Evolutionary conservation across 2,329 filamentous ascomycete species (phyloP).

Genomic region (Diaporthe nobilis): DNA sequence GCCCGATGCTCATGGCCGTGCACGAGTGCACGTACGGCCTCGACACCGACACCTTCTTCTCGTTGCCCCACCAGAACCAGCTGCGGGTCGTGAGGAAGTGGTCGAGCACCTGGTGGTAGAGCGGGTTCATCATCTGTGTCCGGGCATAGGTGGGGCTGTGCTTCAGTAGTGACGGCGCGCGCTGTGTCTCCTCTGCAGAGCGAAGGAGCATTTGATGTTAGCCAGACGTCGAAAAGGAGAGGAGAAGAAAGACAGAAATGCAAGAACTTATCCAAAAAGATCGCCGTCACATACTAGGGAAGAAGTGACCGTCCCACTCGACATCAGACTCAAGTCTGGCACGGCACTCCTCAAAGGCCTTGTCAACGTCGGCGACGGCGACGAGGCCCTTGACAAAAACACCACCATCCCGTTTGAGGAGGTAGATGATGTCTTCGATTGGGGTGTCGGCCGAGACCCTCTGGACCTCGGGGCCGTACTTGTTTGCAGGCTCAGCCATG

Average conservation of each 20-base stretch:
- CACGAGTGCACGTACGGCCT: slow-evolving; percentile 20
- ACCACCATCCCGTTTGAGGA: slow-evolving; percentile 13
- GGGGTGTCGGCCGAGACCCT: background rate
- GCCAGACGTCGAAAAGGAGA: too few relatives aligned
- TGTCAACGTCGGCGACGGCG: slow-evolving; percentile 8
- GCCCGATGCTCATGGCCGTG: slow-evolving; percentile 11
- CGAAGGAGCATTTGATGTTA: background rate
- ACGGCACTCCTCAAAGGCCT: slow-evolving; percentile 22
- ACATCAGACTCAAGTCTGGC: slow-evolving; percentile 18
- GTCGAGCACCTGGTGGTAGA: background rate
- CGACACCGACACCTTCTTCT: slow-evolving; percentile 16
- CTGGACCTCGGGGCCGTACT: slow-evolving; percentile 12
- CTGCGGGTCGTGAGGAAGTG: slow-evolving; percentile 25
- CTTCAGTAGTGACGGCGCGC: slow-evolving; percentile 10
- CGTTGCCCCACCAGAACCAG: slow-evolving; percentile 22
- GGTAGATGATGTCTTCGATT: slow-evolving; percentile 1
- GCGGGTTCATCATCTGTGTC: slow-evolving; percentile 22
- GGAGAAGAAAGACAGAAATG: background rate
- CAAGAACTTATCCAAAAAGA: background rate
- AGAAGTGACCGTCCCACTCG: slow-evolving; percentile 8
- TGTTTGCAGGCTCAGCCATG: background rate
- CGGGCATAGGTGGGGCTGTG: slow-evolving; percentile 11
- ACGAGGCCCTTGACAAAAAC: slow-evolving; percentile 14
- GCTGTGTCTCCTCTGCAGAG: slow-evolving; percentile 5
- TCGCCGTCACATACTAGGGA: background rate